Base-by-base conservation (phyloP, 2,329 filamentous ascomycete genomes). In the Xylaria sp. region DNA sequence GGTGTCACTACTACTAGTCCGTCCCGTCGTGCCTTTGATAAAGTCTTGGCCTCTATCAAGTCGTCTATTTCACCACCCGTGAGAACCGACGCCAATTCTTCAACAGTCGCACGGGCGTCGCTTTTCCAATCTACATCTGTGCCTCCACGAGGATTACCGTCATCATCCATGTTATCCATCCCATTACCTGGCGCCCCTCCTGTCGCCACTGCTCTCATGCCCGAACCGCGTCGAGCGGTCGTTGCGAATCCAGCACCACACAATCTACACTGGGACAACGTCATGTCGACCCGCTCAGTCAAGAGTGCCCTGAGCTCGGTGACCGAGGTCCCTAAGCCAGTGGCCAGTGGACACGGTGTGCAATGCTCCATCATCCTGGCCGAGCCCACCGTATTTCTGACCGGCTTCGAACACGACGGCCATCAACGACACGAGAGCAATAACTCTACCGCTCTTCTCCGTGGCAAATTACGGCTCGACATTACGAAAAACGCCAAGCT, bases 401-500 rank as follows among this genome's bases (percentile, higher is more conserved):
- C 88, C 34, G 90, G 90, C 0, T 92, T 93, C 68, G 88, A 92
- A 59, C 87, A 90, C 66, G 82, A 86, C 59, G 84, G 87, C 52
- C 80, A 82, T 66, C 72, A 75, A 6, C 73, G 75, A 5, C 76
- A 76, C 51, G 82, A 85, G 9, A 80, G 82, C 2, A 81, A 85
- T 54, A 88, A 82, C 66, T 77, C 72, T 58, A 93, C 91, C 5
- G 90, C 92, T 1, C 87, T 99, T 71, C 80, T 99, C 11, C 84
- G 94, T 58, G 94, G 94, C 16, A 92, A 87, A 65, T 75, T 99
- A 58, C 88, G 90, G 68, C 73, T 99, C 46, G 88, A 88, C 61
- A 83, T 97, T 10, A 87, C 89, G 51, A 97, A 97, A 72, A 89
- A 90, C 65, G 86, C 92, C 52, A 99, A 99, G 76, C 87, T 99